These are phyloP conservation scores for Suillus bovinus DNA, from an alignment of 768 basidiomycete species.

Conservation along the genomic window DNA sequence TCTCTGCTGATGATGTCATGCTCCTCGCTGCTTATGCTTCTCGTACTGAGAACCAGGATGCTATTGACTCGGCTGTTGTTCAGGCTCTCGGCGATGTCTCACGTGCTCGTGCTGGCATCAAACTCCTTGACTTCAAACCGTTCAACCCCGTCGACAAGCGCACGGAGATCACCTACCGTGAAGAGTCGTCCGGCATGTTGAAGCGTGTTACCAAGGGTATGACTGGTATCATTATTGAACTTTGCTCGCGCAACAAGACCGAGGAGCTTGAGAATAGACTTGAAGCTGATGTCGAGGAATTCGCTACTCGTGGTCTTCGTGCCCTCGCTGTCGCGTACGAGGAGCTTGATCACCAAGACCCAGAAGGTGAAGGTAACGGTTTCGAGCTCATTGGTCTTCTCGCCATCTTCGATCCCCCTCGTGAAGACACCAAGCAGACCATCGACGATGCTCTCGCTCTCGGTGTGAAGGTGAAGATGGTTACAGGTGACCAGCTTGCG, in stretches of 20 bases:
- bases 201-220: conserved; percentile 99
- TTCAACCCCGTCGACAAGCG: conserved; percentile 99
- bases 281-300: conserved; percentile 95
- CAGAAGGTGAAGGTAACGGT: conserved; percentile 89
- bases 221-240: conserved; percentile 98
- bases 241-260: conserved; percentile 97
- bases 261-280: conserved; percentile 88
- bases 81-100: conserved; percentile 68
- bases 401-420: conserved; percentile 97
- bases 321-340: conserved; percentile 94
- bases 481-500: conserved; percentile 99
- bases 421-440: conserved; percentile 98
- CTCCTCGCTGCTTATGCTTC: conserved; percentile 95
- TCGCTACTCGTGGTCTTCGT: conserved; percentile 93
- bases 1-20: conserved; percentile 88
- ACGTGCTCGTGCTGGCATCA: conserved; percentile 89
- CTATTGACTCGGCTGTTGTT: conserved; percentile 90
- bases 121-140: conserved; percentile 97
- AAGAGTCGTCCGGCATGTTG: conserved; percentile 91
- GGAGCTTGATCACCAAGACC: conserved; percentile 82
- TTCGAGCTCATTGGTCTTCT: conserved; percentile 98
- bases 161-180: conserved; percentile 97
- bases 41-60: conserved; percentile 98
- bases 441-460: conserved; percentile 96
- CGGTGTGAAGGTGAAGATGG: conserved; percentile 99